phyloP scores from a whole-genome alignment of 164 flowering plant genomes.

The Cinnamomum micranthum region DNA sequence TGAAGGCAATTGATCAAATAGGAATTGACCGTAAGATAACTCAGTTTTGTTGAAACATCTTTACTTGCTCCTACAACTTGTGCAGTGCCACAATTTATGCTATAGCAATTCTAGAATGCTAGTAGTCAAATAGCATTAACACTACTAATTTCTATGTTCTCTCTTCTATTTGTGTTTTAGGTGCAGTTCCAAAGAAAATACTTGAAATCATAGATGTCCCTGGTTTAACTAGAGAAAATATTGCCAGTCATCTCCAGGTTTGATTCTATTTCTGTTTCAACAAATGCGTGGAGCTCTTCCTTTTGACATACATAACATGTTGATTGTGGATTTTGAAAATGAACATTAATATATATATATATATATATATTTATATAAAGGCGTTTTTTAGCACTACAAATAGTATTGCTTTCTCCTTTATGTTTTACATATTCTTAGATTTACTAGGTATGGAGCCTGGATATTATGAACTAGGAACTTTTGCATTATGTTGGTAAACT shows the following conservation, averaged over 20 bases:
- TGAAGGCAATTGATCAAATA: constrained; percentile 74
- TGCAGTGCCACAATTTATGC: not conserved
- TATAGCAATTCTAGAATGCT: not conserved
- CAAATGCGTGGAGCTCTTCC: too few relatives aligned
- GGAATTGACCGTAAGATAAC: constrained; percentile 75
- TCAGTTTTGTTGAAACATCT: not conserved
- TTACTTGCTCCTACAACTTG: not conserved
- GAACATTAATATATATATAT: too few relatives aligned
- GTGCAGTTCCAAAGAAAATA: constrained; percentile 88
- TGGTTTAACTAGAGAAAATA: constrained; percentile 91
- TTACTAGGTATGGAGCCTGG: too few relatives aligned
- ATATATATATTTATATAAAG: too few relatives aligned
- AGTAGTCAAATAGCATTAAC: too few relatives aligned
- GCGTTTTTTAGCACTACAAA: too few relatives aligned
- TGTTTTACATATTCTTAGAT: too few relatives aligned
- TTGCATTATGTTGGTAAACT: too few relatives aligned
- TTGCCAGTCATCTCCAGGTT: constrained; percentile 97
- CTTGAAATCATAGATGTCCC: constrained; percentile 89
- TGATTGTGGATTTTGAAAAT: too few relatives aligned
- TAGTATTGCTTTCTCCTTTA: too few relatives aligned
- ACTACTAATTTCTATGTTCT: not conserved
- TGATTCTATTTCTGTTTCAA: not conserved
- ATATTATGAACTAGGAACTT: too few relatives aligned
- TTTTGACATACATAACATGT: too few relatives aligned
- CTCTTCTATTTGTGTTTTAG: constrained; percentile 27